phyloP scores from a whole-genome alignment of 1,284 basidiomycete species.

The Ceraceosorus guamensis region DNA sequence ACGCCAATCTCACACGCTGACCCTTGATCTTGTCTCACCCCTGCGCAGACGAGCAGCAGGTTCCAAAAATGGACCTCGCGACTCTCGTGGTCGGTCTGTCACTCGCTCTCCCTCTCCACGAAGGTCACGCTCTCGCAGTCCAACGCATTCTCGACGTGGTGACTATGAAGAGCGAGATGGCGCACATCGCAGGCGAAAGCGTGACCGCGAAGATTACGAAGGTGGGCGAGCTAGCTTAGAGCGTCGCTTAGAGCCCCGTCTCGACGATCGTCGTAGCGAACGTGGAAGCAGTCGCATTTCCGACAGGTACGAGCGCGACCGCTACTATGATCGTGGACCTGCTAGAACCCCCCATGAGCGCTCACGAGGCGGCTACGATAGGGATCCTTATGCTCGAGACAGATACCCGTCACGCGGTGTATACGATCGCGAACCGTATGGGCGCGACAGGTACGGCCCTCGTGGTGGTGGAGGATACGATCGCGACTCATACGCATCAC shows the following conservation, averaged over 20 bases:
- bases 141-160: constrained; percentile 2
- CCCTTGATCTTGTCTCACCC: background rate
- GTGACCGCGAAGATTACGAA: constrained; percentile 17
- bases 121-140: background rate
- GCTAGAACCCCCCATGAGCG: too few relatives aligned
- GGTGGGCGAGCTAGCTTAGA: constrained; percentile 15
- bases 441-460: background rate
- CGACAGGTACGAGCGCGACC: constrained; percentile 3
- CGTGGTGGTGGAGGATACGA: constrained; percentile 2
- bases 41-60: constrained; percentile 3
- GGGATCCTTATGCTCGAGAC: constrained; percentile 1
- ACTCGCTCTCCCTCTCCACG: constrained; percentile 2
- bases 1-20: background rate
- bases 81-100: constrained; percentile 8
- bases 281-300: background rate
- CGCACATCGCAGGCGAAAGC: background rate
- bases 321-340: constrained; percentile 14
- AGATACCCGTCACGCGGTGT: constrained; percentile 11
- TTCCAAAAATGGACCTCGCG: constrained; percentile 1
- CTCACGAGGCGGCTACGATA: background rate
- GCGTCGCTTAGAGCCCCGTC: constrained; percentile 1
- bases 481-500: constrained; percentile 7
- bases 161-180: constrained; percentile 14
- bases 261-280: constrained; percentile 8
- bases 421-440: constrained; percentile 4